Conservation (phyloP, 805 yeast species). For the Monosporozyma unispora region DNA sequence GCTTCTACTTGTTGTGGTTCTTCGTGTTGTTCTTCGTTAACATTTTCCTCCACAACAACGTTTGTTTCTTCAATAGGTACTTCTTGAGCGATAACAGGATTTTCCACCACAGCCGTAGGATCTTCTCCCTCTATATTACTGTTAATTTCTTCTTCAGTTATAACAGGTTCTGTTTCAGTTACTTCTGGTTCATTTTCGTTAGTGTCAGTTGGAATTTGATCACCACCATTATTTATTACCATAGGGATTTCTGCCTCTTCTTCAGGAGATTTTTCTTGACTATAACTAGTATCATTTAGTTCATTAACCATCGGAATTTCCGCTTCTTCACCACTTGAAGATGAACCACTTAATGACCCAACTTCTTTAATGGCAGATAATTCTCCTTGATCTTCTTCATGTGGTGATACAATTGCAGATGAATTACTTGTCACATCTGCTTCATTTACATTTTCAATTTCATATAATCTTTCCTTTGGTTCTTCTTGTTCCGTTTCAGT, state of each 20-base stretch:
- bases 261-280: not conserved
- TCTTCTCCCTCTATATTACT: not conserved
- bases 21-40: not conserved
- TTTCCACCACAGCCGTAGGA: not conserved
- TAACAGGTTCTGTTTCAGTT: not conserved
- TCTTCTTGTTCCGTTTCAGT: not conserved
- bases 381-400: not conserved
- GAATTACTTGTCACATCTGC: not conserved
- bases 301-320: not conserved
- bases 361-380: not conserved
- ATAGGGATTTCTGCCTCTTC: not conserved
- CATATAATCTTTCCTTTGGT: conserved; percentile 1
- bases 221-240: not conserved
- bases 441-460: not conserved
- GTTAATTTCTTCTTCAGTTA: not conserved
- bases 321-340: not conserved
- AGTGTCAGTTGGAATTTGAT: not conserved
- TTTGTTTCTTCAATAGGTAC: not conserved
- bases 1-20: not conserved
- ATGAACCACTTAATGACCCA: not conserved
- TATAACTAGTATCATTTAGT: not conserved
- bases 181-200: not conserved
- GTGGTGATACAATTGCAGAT: not conserved
- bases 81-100: not conserved
- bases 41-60: not conserved